A percentile compares a stretch with the other conserved stretches of the same genome.
phyloP scores from a whole-genome alignment of 1,139 yeast species.

The Blastobotrys serpentis region DNA sequence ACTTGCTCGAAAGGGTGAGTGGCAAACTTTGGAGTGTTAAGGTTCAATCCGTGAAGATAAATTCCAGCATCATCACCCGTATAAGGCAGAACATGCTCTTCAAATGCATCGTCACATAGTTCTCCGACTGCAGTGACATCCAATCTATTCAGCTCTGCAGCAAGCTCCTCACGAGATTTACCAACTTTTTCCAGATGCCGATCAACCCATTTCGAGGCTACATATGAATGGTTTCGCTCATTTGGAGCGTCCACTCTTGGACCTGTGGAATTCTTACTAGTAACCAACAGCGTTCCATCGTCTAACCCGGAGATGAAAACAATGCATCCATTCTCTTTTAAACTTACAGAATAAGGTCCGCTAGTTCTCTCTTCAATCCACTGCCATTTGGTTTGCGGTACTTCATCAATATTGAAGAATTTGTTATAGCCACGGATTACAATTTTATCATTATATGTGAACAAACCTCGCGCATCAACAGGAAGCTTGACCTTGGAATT shows the following conservation, averaged over 20 bases:
- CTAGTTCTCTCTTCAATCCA: constrained; percentile 47
- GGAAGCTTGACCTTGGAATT: constrained; percentile 58
- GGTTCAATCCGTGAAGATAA: constrained; percentile 84
- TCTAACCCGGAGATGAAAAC: constrained; percentile 73
- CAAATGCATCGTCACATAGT: constrained; percentile 87
- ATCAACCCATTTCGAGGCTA: constrained; percentile 61
- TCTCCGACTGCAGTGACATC: constrained; percentile 88
- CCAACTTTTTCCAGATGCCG: constrained; percentile 49
- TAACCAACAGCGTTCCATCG: constrained; percentile 71
- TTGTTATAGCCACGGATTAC: constrained; percentile 90
- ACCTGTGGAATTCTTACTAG: constrained; percentile 90
- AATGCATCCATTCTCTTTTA: constrained; percentile 94
- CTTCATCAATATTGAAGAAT: constrained; percentile 81
- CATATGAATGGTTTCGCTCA: constrained; percentile 68
- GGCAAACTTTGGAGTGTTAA: constrained; percentile 59
- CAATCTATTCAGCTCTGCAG: constrained; percentile 48
- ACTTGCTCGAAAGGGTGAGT: constrained; percentile 68
- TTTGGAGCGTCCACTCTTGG: constrained; percentile 42
- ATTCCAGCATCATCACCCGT: constrained; percentile 67
- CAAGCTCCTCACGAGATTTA: constrained; percentile 52
- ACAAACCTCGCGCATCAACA: constrained; percentile 78
- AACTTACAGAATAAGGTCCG: constrained; percentile 81
- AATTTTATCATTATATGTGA: constrained; percentile 56
- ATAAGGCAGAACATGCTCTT: constrained; percentile 89
- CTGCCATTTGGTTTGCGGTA: constrained; percentile 51